Conservation (phyloP, 1,284 basidiomycete genomes). For the Cutaneotrichosporon cavernicola region DNA sequence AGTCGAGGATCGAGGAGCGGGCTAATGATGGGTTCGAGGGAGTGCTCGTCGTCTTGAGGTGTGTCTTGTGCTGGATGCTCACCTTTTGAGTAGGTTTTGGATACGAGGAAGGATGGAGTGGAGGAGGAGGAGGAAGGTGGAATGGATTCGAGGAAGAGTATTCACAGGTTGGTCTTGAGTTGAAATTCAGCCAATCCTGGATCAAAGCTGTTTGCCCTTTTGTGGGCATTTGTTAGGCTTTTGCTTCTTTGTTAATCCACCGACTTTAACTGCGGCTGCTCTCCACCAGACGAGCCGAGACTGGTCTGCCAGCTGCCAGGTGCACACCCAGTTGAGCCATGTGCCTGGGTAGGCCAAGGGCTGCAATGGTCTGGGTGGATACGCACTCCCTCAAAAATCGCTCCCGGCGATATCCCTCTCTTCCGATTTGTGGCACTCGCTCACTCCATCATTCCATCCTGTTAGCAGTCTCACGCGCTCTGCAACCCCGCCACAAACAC, state of each 20-base stretch:
- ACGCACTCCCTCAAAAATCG: conserved; percentile 3
- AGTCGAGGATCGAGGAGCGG: background rate
- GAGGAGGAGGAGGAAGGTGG: too few relatives aligned
- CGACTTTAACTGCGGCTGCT: too few relatives aligned
- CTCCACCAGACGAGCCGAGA: too few relatives aligned
- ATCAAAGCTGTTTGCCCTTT: background rate
- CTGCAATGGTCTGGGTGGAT: background rate
- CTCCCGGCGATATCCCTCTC: background rate
- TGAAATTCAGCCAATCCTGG: conserved; percentile 1
- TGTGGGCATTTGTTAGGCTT: too few relatives aligned
- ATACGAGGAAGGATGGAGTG: too few relatives aligned
- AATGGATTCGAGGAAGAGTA: background rate
- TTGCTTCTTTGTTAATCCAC: too few relatives aligned
- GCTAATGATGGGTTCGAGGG: background rate
- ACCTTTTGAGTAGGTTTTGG: background rate
- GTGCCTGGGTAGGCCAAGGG: background rate
- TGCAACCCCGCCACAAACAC: conserved; percentile 1
- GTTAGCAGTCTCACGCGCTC: background rate
- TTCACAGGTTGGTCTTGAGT: background rate
- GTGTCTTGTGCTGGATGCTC: conserved; percentile 2
- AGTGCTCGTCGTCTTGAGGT: background rate
- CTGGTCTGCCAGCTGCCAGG: too few relatives aligned
- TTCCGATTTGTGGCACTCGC: background rate
- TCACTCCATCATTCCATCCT: background rate
- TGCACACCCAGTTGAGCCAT: too few relatives aligned